phyloP scores from a whole-genome alignment of 139 green algal genomes.

The Haematococcus lacustris region DNA sequence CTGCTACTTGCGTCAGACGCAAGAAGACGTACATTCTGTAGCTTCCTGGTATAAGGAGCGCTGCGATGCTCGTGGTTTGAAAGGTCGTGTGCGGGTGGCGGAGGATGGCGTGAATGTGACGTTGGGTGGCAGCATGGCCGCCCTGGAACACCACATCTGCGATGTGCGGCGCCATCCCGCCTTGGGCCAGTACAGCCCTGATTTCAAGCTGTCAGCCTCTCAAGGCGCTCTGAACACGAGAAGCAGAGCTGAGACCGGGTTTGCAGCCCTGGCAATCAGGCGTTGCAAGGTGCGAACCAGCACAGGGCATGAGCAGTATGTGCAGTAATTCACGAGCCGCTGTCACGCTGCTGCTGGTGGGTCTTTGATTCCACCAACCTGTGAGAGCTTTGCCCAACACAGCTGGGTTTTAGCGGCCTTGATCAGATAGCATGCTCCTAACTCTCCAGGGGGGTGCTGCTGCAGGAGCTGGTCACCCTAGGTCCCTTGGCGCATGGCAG shows the following conservation, averaged over 20 bases:
- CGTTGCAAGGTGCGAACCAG: not conserved
- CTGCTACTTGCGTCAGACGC: too few species aligned
- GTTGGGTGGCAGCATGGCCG: not conserved
- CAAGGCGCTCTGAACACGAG: not conserved
- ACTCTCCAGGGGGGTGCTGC: not conserved
- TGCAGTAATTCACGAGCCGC: not conserved
- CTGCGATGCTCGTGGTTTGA: too few species aligned
- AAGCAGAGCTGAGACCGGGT: not conserved
- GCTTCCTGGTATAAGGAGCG: too few species aligned
- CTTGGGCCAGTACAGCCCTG: not conserved
- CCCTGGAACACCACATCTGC: not conserved
- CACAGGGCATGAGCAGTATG: too few species aligned
- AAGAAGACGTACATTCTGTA: too few species aligned
- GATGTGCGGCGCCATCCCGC: not conserved
- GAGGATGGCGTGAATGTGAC: not conserved
- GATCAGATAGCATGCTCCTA: not conserved
- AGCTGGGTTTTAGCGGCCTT: not conserved
- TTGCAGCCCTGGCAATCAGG: not conserved
- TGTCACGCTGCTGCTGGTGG: not conserved
- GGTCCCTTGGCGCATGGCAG: not conserved
- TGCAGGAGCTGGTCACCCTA: slow-evolving; percentile 4
- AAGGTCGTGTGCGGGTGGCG: not conserved
- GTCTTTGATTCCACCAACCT: not conserved
- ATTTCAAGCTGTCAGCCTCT: not conserved
- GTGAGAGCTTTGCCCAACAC: not conserved